Conservation (phyloP, 2,329 filamentous ascomycete species). For the Botryosphaeria dothidea region DNA sequence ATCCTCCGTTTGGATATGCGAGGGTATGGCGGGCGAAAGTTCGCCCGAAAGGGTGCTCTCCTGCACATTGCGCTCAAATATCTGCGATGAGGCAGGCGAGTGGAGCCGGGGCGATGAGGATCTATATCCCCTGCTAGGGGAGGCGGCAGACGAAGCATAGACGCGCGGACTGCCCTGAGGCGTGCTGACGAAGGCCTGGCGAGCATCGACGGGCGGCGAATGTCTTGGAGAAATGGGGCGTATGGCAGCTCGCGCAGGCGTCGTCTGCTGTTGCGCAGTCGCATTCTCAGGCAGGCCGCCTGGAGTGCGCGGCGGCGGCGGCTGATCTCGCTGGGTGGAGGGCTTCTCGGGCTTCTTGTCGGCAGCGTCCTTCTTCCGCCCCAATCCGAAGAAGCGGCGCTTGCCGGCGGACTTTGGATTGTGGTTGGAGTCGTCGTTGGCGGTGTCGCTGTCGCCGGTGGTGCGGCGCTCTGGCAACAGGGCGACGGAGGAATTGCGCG, state of each 20-base stretch:
- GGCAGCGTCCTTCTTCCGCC: conserved; percentile 35
- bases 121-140: conserved; percentile 64
- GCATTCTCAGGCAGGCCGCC: conserved; percentile 12
- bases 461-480: conserved; percentile 25
- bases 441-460: conserved; percentile 19
- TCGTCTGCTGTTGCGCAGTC: conserved; percentile 5
- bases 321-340: not conserved
- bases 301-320: not conserved
- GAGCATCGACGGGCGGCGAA: conserved; percentile 26
- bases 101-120: conserved; percentile 73
- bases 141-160: conserved; percentile 45
- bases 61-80: conserved; percentile 95
- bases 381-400: conserved; percentile 38
- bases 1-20: conserved; percentile 92
- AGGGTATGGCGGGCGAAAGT: conserved; percentile 81
- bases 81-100: conserved; percentile 74
- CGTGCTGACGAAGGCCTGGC: conserved; percentile 29
- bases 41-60: conserved; percentile 67
- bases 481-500: conserved; percentile 25
- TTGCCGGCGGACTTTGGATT: conserved; percentile 28
- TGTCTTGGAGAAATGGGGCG: conserved; percentile 26
- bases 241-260: not conserved
- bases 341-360: conserved; percentile 21
- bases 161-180: conserved; percentile 40
- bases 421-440: conserved; percentile 22